Evolutionary conservation across 2,329 filamentous ascomycete genomes (phyloP), one percentile per base, ranked within the genome.

Genomic region (Monilinia fructigena): DNA sequence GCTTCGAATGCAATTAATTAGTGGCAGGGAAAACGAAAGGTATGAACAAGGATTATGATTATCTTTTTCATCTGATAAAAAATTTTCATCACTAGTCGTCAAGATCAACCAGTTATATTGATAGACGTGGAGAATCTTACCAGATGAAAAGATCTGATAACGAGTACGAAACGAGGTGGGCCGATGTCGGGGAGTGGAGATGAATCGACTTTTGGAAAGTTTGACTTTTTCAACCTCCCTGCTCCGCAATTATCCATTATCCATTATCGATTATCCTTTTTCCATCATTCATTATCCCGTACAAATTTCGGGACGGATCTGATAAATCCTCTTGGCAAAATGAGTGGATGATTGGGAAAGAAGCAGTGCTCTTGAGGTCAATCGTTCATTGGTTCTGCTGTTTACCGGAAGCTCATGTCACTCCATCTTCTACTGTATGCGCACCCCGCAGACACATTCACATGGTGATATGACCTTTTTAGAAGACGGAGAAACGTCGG

Each of bases 31-130:
- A 40, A 53, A 26, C 28, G 14, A 53, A 10, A 54, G 28, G 31
- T 38, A 20, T 28, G 18, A 26, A 26, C 63, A 59, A 42, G 63
- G 54, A 65, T 65, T 52, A 60, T 35, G 63, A 65, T 65, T 65
- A 65, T 65, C 54, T 65, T 45, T 65, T 60, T 35, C 63, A 65
- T 65, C 63, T 52, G 63, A 65, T 60, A 53, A 65, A 65, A 65
- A 59, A 45, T 52, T 65, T 65, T 60, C 63, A 48, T 45, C 35
- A 26, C 28, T 65, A 60, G 42, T 35, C 38, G 16, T 23, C 3
- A 23, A 14, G 4, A 31, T 55, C 20, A 18, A n/a, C 62, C 52
- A 59, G 8, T 40, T 40, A 64, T n/a, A 45, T 47, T 58, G 42
- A 14, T 28, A 23, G 10, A 11, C 38, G 53, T 50, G 28, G 38